Percentiles rank a stretch among this genome's conserved stretches.
Evolutionary conservation across 345 rosid genomes (phyloP).

Genomic region (Moricandia arvensis): DNA sequence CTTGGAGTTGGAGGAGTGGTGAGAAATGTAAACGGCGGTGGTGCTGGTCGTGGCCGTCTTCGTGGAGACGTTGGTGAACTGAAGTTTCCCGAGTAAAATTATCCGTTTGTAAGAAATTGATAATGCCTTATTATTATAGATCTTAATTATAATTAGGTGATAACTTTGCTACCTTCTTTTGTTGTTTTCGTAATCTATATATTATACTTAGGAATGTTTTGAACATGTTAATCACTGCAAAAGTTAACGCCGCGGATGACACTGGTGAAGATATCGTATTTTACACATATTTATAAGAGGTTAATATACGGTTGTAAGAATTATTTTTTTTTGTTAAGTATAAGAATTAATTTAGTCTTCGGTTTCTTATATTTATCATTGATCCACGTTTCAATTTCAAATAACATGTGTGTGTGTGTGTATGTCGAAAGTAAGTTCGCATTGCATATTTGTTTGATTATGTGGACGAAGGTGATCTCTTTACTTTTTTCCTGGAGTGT

Average conservation of each 20-base stretch:
- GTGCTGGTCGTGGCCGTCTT: slow-evolving; percentile 22
- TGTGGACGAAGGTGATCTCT: background rate
- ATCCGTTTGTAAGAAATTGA: slow-evolving; percentile 36
- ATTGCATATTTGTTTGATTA: background rate
- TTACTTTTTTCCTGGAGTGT: background rate
- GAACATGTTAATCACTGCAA: no score
- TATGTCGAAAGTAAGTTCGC: background rate
- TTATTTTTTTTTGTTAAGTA: no score
- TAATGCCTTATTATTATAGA: background rate
- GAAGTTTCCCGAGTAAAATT: slow-evolving; percentile 30
- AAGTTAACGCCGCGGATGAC: background rate
- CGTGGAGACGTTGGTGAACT: slow-evolving; percentile 29
- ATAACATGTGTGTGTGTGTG: background rate
- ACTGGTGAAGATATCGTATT: background rate
- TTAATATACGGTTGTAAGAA: background rate
- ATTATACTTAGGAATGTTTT: no score
- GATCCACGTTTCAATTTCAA: background rate
- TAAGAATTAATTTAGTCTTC: background rate
- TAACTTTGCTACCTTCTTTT: no score
- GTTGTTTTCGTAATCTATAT: no score
- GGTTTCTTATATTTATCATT: background rate
- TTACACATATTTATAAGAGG: background rate
- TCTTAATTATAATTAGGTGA: no score
- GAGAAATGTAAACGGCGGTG: slow-evolving; percentile 42
- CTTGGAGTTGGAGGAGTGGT: slow-evolving; percentile 77